phyloP scores from a whole-genome alignment of 805 yeast species.

The Zygosaccharomyces bailii region DNA sequence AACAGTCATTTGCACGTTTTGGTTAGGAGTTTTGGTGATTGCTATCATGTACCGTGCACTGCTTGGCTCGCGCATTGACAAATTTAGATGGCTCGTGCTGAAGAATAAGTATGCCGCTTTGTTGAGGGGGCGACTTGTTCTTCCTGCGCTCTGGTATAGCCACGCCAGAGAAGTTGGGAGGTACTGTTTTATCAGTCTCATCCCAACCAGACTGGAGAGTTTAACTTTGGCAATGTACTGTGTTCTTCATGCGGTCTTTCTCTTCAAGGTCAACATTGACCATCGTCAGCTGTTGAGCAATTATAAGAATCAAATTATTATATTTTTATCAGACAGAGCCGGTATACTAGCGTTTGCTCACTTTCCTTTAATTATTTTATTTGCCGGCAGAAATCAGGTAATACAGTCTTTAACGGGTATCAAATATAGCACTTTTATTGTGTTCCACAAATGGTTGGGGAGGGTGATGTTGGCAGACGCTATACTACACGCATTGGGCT shows the following conservation, averaged over 20 bases:
- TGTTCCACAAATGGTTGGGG: slow-evolving; percentile 56
- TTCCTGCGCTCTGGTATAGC: no score
- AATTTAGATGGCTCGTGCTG: neutral
- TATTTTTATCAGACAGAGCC: slow-evolving; percentile 40
- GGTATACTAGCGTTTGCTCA: slow-evolving; percentile 41
- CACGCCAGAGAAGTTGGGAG: no score
- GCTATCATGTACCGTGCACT: no score
- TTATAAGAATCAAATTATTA: slow-evolving; percentile 11
- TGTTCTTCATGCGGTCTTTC: neutral
- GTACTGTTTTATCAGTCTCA: no score
- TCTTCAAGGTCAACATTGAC: neutral
- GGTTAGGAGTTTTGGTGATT: neutral
- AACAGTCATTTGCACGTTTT: neutral
- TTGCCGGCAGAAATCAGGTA: slow-evolving; percentile 61
- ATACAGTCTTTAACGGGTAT: slow-evolving; percentile 59
- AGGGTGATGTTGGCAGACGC: slow-evolving; percentile 36
- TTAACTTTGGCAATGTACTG: neutral
- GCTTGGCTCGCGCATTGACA: neutral
- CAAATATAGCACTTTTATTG: slow-evolving; percentile 55
- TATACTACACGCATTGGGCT: slow-evolving; percentile 37
- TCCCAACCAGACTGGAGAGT: neutral
- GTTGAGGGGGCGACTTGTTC: neutral
- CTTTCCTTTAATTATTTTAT: slow-evolving; percentile 51
- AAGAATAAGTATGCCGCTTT: neutral
- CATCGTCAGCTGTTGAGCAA: neutral